phyloP scores from a whole-genome alignment of 78 protist species.

The Salpingoeca rosetta region DNA sequence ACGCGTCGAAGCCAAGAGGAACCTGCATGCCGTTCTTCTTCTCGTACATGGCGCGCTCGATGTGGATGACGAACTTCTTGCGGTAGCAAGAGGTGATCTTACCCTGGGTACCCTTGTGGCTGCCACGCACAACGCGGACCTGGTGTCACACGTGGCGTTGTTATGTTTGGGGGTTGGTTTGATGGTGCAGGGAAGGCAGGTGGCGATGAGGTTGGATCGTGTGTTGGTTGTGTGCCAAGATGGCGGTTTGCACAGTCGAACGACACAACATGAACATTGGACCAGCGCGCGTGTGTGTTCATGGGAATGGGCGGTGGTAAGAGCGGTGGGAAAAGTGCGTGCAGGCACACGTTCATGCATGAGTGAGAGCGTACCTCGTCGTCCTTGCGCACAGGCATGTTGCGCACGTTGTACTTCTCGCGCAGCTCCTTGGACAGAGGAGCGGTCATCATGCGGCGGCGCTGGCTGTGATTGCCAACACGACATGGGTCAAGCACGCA shows the following conservation, averaged over 20 bases:
- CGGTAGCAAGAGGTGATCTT: conserved; percentile 86
- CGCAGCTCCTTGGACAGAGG: conserved; percentile 93
- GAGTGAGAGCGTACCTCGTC: no score
- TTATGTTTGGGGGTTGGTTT: no score
- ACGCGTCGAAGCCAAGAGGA: conserved; percentile 66
- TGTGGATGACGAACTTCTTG: conserved; percentile 83
- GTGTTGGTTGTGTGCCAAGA: no score
- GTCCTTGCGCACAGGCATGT: conserved; percentile 97
- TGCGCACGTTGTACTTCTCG: conserved; percentile 79
- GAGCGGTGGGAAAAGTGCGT: no score
- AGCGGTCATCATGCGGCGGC: conserved; percentile 88
- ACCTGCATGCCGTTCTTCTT: conserved; percentile 86
- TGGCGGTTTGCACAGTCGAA: no score
- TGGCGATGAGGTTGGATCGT: no score
- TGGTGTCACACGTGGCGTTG: no score
- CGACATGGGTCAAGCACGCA: background rate
- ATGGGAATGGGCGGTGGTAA: no score
- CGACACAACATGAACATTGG: no score
- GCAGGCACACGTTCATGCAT: no score
- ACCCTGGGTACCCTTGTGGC: conserved; percentile 76
- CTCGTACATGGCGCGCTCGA: conserved; percentile 78
- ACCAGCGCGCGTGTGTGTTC: no score
- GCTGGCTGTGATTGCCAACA: conserved; percentile 21
- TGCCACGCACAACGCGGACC: conserved; percentile 68
- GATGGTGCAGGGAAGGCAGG: no score